Base-by-base conservation (phyloP, 768 basidiomycete species). In the Leccinum boreale region DNA sequence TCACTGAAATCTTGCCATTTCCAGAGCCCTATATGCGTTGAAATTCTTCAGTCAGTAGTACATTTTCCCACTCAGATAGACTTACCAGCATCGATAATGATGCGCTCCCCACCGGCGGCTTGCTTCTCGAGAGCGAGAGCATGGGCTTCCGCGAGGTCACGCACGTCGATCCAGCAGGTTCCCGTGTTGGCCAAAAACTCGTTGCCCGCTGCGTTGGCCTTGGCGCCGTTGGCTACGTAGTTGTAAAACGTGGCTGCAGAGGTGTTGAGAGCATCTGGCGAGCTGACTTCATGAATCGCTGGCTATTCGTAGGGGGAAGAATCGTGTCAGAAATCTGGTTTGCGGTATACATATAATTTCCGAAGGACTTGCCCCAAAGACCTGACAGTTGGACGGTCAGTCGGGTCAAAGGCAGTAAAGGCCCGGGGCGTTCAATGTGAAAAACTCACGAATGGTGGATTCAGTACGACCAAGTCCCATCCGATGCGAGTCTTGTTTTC, bases 81-180 rank as follows among this genome's bases (percentile, higher is more conserved):
- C 57, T 65, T 52, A 61, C 77, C 74, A 3, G 68, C 71, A n/a
- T 69, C 70, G 42, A 82, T 60, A 64, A 89, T 77, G 64, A 88
- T 79, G 33, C 88, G 74, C 55, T 88, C 75, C 1, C 82, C 82
- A 3, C 78, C 80, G 0, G 85, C 86, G 3, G 74, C 77, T 26
- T 78, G 73, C 51, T 75, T 79, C 53, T 77, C 75, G 21, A 90
- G 67, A 4, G 84, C 83, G 5, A 73, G 67, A 1, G 77, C 75
- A 62, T 88, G 86, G 0, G 81, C 84, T 15, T 73, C 68, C 0
- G 81, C 84, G 33, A 83, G 65, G 65, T 86, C 84, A 6, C 83
- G 78, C 6, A 85, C 83, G 52, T 85, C 81, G 28, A 81, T 65
- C 75, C 78, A 83, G 23, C 63, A 57, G 14, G 65, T 65, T 5